Percentiles rank a stretch among this genome's conserved stretches.
Evolutionary conservation across 1,139 yeast genomes (phyloP).

Genomic region (Taiozyma sp.): DNA sequence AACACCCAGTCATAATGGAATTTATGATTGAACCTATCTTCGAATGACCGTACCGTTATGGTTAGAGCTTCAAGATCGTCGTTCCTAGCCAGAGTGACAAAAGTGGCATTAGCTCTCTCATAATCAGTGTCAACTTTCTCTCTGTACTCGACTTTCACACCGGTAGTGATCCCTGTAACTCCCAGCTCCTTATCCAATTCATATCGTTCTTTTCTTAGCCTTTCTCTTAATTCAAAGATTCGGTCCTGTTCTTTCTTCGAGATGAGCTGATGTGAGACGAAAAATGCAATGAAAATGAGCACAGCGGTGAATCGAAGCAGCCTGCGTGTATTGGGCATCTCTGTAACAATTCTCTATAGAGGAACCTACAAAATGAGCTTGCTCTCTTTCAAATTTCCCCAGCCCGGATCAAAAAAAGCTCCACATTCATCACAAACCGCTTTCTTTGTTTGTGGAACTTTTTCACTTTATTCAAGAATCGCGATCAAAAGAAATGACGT

Average conservation of each 20-base stretch:
- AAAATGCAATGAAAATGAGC: conserved; percentile 11
- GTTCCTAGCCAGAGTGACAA: conserved; percentile 66
- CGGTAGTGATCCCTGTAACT: background rate
- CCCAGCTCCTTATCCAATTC: conserved; percentile 13
- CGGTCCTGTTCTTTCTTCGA: conserved; percentile 15
- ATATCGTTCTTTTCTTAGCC: conserved; percentile 13
- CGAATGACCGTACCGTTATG: conserved; percentile 50
- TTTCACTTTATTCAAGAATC: background rate
- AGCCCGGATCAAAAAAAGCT: no score
- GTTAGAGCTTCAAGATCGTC: conserved; percentile 45
- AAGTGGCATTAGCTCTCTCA: conserved; percentile 45
- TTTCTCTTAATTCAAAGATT: conserved; percentile 14
- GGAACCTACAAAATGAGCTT: no score
- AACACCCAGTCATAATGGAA: conserved; percentile 81
- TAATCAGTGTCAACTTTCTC: conserved; percentile 1
- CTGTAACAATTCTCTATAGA: background rate
- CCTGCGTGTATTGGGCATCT: conserved; percentile 11
- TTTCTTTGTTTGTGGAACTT: no score
- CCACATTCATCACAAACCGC: no score
- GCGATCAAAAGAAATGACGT: background rate
- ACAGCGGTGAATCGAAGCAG: conserved; percentile 16
- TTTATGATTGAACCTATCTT: conserved; percentile 65
- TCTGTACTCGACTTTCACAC: conserved; percentile 6
- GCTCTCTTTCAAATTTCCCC: no score
- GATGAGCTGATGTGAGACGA: conserved; percentile 16